Percentiles rank a stretch among this genome's conserved stretches.
phyloP scores from a whole-genome alignment of 2,329 filamentous ascomycete species.

The Trichoderma sp. region DNA sequence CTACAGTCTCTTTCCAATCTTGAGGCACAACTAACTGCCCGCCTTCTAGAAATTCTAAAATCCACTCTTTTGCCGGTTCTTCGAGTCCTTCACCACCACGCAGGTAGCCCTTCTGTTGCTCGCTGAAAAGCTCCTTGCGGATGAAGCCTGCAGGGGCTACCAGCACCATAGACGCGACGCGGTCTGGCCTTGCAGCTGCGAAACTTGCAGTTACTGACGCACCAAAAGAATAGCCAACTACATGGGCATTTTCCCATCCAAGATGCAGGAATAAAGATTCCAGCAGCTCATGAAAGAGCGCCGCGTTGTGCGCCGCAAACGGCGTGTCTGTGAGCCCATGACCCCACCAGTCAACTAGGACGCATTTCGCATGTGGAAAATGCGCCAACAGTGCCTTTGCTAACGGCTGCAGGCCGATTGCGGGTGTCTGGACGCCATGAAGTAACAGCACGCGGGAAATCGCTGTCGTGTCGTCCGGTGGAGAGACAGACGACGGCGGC shows the following conservation, averaged over 20 bases:
- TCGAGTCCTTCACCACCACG: background rate
- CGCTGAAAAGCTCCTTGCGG: background rate
- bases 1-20: constrained; percentile 8
- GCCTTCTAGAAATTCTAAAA: background rate
- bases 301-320: background rate
- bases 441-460: constrained; percentile 4
- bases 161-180: background rate
- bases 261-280: background rate
- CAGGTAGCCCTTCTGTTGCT: background rate
- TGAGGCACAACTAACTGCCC: background rate
- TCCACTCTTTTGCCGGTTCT: background rate
- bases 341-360: constrained; percentile 18
- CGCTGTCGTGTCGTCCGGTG: background rate
- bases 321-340: constrained; percentile 19
- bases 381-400: background rate
- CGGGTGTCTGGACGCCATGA: constrained; percentile 9
- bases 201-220: background rate
- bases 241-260: background rate
- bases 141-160: constrained; percentile 11
- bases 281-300: background rate
- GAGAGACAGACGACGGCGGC: background rate
- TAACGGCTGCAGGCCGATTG: constrained; percentile 9
- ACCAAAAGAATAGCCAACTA: constrained; percentile 7
- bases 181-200: background rate
- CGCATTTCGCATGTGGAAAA: constrained; percentile 10